Conservation (phyloP, 2,329 filamentous ascomycete genomes). For the Hypoxylon sp. region DNA sequence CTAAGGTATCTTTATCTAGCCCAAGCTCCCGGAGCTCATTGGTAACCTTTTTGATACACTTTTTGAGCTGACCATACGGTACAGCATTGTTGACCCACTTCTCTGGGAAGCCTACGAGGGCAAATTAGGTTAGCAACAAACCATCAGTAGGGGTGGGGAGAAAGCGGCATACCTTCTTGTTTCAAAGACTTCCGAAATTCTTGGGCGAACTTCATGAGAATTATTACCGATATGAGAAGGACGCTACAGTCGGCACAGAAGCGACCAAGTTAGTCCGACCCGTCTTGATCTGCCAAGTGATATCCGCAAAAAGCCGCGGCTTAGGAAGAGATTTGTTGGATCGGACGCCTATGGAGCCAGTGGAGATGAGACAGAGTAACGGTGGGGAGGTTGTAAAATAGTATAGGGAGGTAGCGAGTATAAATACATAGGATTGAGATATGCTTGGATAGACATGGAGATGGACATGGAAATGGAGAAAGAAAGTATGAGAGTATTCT, state of each 20-base stretch:
- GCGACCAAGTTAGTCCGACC: neutral
- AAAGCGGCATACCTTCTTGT: conserved; percentile 64
- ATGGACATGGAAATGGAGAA: conserved; percentile 8
- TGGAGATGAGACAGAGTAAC: conserved; percentile 11
- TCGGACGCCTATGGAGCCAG: conserved; percentile 1
- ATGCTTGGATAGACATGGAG: conserved; percentile 8
- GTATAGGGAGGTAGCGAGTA: conserved; percentile 8
- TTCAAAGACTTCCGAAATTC: conserved; percentile 79
- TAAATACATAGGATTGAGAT: conserved; percentile 2
- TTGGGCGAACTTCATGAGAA: conserved; percentile 86
- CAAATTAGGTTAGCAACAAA: conserved; percentile 8
- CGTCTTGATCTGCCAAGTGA: conserved; percentile 5
- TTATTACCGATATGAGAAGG: neutral
- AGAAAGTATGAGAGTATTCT: conserved; percentile 15
- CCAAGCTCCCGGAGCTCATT: conserved; percentile 79
- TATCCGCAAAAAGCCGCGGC: neutral
- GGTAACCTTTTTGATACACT: conserved; percentile 86
- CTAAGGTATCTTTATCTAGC: conserved; percentile 78
- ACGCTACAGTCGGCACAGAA: neutral
- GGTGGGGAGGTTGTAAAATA: neutral
- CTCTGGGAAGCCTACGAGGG: conserved; percentile 73
- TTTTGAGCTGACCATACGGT: conserved; percentile 88
- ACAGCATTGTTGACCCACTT: conserved; percentile 82
- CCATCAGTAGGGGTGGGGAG: neutral
- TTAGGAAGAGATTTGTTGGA: conserved; percentile 1